Conservation (phyloP, 345 rosid genomes). For the Arabidopsis suecica region DNA sequence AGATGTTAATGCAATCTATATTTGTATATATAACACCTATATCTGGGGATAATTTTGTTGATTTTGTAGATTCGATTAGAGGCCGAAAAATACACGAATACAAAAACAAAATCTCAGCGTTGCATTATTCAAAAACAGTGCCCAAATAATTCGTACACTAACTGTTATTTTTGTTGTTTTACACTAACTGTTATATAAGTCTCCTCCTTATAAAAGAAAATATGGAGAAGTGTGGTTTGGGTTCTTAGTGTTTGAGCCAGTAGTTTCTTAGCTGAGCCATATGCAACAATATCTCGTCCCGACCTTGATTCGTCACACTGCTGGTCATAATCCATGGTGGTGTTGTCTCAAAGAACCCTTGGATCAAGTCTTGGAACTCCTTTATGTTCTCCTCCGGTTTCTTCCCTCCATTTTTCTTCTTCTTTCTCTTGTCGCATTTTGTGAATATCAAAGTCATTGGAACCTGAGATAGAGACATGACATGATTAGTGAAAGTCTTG, state of each 20-base stretch:
- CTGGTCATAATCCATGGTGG: conserved; percentile 99
- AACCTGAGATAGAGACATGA: conserved; percentile 51
- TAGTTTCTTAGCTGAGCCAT: conserved; percentile 95
- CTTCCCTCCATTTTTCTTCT: conserved; percentile 90
- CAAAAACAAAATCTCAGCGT: background rate
- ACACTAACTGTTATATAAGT: conserved; percentile 10
- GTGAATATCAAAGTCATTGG: conserved; percentile 97
- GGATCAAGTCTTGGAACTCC: conserved; percentile 80
- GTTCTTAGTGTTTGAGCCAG: conserved; percentile 79
- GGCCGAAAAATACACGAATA: background rate
- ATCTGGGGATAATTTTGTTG: background rate
- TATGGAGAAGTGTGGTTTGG: conserved; percentile 16
- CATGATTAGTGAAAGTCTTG: background rate
- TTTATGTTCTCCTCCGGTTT: conserved; percentile 80
- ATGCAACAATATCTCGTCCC: conserved; percentile 93
- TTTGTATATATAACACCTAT: too few species aligned
- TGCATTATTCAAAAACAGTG: conserved; percentile 21
- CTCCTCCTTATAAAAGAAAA: conserved; percentile 18
- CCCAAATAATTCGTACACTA: conserved; percentile 10
- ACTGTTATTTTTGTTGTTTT: background rate
- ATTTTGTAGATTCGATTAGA: rapidly evolving
- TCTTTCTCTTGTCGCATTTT: conserved; percentile 96
- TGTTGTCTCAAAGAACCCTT: conserved; percentile 71
- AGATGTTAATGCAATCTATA: too few species aligned
- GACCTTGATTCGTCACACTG: conserved; percentile 93